phyloP scores from a whole-genome alignment of 2,329 filamentous ascomycete genomes.

The Colletotrichum sp. region DNA sequence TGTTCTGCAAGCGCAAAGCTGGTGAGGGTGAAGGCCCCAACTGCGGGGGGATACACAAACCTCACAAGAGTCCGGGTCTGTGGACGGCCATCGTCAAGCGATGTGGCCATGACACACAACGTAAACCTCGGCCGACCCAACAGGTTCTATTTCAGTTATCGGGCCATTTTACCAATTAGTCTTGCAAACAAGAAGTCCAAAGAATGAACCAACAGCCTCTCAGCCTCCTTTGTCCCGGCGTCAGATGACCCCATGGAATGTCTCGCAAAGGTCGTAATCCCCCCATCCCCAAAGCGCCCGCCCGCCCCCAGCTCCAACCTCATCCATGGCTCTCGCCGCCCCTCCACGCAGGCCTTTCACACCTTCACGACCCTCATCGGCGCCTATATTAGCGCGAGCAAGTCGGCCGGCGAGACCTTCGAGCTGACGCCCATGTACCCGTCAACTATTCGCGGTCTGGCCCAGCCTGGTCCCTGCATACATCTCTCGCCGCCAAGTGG shows the following conservation, averaged over 20 bases:
- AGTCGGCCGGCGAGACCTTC: not conserved
- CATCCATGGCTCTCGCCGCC: constrained; percentile 1
- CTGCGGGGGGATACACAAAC: not conserved
- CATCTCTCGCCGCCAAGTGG: not conserved
- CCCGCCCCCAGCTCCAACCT: not conserved
- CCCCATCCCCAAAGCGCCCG: not conserved
- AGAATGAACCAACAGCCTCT: not conserved
- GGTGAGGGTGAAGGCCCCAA: not conserved
- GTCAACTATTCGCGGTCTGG: not conserved
- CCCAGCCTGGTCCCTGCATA: not conserved
- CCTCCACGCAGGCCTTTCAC: not conserved
- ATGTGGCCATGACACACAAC: not conserved
- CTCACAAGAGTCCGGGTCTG: not conserved
- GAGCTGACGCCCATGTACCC: not conserved
- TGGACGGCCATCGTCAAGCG: not conserved
- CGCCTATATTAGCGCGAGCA: constrained; percentile 5
- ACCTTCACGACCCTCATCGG: constrained; percentile 5
- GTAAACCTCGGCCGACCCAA: not conserved
- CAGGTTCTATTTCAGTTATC: not conserved
- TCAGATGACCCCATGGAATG: constrained; percentile 14
- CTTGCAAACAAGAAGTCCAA: not conserved
- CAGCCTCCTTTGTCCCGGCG: not conserved
- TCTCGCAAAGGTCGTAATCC: constrained; percentile 2
- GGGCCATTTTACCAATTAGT: not conserved
- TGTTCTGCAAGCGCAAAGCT: not conserved